These are phyloP conservation scores for Vanderwaltozyma verrucispora DNA, from an alignment of 805 yeast species.

Conservation along the genomic window DNA sequence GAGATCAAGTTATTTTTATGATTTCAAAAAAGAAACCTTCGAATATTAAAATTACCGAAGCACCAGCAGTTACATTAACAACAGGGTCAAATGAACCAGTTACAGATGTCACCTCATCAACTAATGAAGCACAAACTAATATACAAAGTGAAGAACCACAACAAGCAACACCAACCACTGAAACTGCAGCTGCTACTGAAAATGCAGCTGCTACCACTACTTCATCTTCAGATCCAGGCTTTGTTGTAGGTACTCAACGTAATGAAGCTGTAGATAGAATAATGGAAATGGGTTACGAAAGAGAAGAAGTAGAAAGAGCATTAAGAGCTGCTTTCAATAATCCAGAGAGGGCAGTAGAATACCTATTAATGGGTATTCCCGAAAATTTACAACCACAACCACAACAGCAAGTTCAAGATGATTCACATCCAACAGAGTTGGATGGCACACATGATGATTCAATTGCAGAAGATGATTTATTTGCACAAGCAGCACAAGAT, in stretches of 20 bases:
- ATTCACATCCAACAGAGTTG: conserved; percentile 1
- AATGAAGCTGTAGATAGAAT: conserved; percentile 72
- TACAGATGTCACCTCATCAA: conserved; percentile 12
- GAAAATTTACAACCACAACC: conserved; percentile 38
- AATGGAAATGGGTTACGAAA: conserved; percentile 93
- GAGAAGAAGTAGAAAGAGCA: conserved; percentile 81
- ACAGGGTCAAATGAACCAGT: too few species aligned
- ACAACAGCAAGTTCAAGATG: conserved; percentile 15
- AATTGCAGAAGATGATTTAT: conserved; percentile 28
- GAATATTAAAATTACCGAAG: conserved; percentile 15
- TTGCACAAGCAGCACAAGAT: conserved; percentile 37
- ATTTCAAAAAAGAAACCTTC: conserved; percentile 43
- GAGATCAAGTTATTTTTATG: conserved; percentile 89
- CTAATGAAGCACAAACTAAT: conserved; percentile 5
- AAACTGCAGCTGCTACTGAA: conserved; percentile 17
- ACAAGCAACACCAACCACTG: conserved; percentile 4
- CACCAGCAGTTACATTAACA: too few species aligned
- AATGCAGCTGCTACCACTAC: conserved; percentile 15
- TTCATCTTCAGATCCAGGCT: conserved; percentile 35
- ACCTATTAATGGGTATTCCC: conserved; percentile 82
- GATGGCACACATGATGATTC: conserved; percentile 7
- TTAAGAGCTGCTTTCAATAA: conserved; percentile 92
- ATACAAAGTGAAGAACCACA: conserved; percentile 14
- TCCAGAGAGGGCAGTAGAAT: conserved; percentile 97
- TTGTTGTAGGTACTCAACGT: conserved; percentile 69